Conservation (phyloP, 345 rosid genomes). For the Xanthoceras sorbifolium region DNA sequence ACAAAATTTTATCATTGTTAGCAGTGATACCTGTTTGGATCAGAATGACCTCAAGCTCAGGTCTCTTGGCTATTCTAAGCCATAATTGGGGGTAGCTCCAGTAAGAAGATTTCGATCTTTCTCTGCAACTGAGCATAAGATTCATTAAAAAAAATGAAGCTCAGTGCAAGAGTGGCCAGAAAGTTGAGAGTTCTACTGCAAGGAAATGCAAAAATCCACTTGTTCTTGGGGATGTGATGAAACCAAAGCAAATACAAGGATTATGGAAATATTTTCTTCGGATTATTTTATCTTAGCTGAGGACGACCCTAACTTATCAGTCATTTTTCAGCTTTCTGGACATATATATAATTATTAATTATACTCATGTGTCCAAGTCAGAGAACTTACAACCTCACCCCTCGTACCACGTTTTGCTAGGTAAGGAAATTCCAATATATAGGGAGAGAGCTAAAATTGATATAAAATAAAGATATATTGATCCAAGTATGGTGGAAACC, state of each 20-base stretch:
- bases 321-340: too few relatives aligned
- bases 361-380: too few relatives aligned
- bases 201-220: neutral
- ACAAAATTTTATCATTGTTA: too few relatives aligned
- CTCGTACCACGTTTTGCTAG: neutral
- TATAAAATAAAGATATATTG: neutral
- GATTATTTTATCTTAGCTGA: neutral
- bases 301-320: neutral
- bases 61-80: too few relatives aligned
- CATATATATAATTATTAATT: too few relatives aligned
- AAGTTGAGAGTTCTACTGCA: neutral
- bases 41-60: too few relatives aligned
- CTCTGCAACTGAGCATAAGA: neutral
- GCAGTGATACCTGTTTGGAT: too few relatives aligned
- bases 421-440: neutral
- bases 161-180: neutral
- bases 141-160: neutral
- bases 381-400: neutral
- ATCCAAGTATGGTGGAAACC: constrained; percentile 8
- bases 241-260: neutral
- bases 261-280: neutral
- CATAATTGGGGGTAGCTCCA: too few relatives aligned
- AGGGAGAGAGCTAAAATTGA: neutral
- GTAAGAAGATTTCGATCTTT: too few relatives aligned
- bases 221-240: neutral